Conservation (phyloP, 371 early-diverging fungal species). For the Syncephalastrum contaminatum region DNA sequence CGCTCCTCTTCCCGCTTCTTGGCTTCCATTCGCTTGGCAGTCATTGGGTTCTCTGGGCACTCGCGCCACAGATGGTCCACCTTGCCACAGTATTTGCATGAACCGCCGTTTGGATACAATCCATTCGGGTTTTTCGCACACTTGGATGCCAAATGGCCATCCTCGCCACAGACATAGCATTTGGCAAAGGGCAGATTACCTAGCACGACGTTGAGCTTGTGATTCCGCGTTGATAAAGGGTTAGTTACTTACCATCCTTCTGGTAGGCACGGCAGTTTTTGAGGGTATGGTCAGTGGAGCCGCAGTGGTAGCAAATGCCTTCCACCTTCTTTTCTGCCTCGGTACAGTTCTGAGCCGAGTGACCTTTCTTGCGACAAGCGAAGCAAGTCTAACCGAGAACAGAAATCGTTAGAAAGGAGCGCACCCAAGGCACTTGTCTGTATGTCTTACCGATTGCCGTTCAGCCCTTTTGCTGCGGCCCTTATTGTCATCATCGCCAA, state of each 20-base stretch:
- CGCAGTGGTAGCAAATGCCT: constrained; percentile 86
- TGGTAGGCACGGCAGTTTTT: constrained; percentile 68
- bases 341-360: constrained; percentile 82
- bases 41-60: constrained; percentile 41
- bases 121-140: constrained; percentile 89
- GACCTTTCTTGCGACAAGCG: constrained; percentile 81
- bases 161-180: constrained; percentile 85
- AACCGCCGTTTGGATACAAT: constrained; percentile 90
- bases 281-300: constrained; percentile 79
- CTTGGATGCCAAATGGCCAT: constrained; percentile 81
- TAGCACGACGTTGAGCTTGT: constrained; percentile 3
- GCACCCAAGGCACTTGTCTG: not conserved
- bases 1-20: constrained; percentile 16
- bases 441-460: constrained; percentile 26
- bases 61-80: constrained; percentile 85
- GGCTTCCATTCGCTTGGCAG: too few relatives aligned
- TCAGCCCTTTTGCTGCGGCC: constrained; percentile 21
- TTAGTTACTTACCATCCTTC: constrained; percentile 42
- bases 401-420: not conserved
- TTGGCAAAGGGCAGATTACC: constrained; percentile 65
- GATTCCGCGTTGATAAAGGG: too few relatives aligned
- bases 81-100: constrained; percentile 84
- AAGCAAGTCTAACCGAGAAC: constrained; percentile 66
- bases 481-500: too few relatives aligned
- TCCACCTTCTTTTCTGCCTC: constrained; percentile 44